Conservation (phyloP, 176 grass and related monocot genomes). For the Oryza coarctata region DNA sequence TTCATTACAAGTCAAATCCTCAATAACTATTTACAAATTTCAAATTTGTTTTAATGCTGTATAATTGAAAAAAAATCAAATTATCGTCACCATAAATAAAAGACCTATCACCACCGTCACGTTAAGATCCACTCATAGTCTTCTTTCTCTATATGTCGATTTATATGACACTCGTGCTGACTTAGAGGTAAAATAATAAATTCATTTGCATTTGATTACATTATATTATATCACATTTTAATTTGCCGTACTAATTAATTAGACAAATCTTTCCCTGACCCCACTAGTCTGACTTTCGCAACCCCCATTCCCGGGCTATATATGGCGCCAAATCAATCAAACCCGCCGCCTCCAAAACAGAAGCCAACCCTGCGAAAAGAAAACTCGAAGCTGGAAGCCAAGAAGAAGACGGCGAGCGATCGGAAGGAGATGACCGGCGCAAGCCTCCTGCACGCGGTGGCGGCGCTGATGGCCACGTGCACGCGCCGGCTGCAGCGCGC, state of each 20-base stretch:
- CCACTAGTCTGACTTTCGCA: neutral
- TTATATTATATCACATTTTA: neutral
- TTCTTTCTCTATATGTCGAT: neutral
- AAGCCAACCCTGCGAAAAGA: neutral
- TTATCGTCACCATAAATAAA: too few relatives aligned
- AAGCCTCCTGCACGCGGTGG: slow-evolving; percentile 55
- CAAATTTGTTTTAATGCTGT: too few relatives aligned
- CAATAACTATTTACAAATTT: neutral
- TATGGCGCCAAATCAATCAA: neutral
- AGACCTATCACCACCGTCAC: too few relatives aligned
- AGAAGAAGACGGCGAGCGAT: neutral
- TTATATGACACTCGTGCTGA: neutral
- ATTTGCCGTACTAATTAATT: neutral
- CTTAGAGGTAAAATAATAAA: neutral
- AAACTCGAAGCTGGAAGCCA: neutral
- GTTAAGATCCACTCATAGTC: too few relatives aligned
- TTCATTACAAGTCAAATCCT: neutral
- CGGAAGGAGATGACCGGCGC: slow-evolving; percentile 40
- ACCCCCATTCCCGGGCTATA: neutral
- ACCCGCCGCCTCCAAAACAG: neutral
- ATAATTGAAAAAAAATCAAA: too few relatives aligned
- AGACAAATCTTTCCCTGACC: neutral
- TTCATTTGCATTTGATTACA: neutral
- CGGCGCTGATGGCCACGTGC: slow-evolving; percentile 45
- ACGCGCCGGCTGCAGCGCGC: slow-evolving; percentile 49